Base-by-base conservation (phyloP, 352 stramenopile genomes). In the Phytophthora capsici region DNA sequence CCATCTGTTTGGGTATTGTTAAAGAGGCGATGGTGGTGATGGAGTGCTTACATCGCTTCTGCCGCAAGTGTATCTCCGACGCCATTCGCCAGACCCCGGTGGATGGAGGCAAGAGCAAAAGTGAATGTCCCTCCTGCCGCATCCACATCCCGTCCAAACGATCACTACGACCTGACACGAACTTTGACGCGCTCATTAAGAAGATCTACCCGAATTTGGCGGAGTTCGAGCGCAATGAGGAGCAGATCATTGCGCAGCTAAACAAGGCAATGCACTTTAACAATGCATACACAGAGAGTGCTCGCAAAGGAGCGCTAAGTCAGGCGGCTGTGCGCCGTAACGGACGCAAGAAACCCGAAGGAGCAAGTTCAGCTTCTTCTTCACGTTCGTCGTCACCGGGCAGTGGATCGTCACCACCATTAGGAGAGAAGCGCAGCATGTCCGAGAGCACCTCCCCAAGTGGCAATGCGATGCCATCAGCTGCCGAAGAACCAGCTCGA, bases 21-120 rank as follows among this genome's bases (percentile, higher is more conserved):
- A 78, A 80, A 53, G 78, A 90, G 48, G 93, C 90, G n/a, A 82
- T 83, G 46, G 90, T 96, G 16, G 90, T 98, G 12, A 97, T 96
- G 78, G 86, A 96, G 63, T 98, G 91, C 67, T 75, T 98, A 45
- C 91, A 98, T 66, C 84, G 91, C 37, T 98, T 98, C 66, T 98
- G 91, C 53, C 73, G 85, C 56, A 81, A 95, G 26, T 98, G 91
- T 73, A 97, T 98, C 60, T 78, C 95, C 50, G 91, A 88, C 25
- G 92, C 88, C 66, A 76, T 98, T 41, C 84, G 88, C 14, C 69
- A 90, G 1, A 88, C 28, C 1, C 28, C 28, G 28, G 28, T 9
- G 8, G 28, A 34, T 34, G 28, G 28, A 10, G 28, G 28, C 28
- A 34, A 34, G 28, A 34, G 78, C 65, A 95, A 91, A 62, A 91